A percentile compares a stretch with the other conserved stretches of the same genome.
Evolutionary conservation across 139 green algal genomes (phyloP).

Genomic region (Coelastrella sp.): DNA sequence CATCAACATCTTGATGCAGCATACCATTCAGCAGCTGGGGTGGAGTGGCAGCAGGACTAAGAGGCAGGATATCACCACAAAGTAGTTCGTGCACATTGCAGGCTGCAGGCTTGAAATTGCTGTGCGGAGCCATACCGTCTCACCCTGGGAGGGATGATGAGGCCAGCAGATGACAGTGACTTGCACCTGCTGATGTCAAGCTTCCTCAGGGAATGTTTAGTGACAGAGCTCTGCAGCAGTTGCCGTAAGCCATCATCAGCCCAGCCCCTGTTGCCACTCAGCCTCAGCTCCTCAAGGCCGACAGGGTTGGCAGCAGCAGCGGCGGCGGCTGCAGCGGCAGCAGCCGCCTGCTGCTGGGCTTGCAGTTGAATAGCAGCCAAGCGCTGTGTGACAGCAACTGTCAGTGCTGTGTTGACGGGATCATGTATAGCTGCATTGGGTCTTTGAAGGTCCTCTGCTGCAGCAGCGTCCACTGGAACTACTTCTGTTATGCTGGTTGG

Average conservation of each 20-base stretch:
- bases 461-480: conserved; percentile 22
- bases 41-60: not conserved
- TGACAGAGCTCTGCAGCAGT: conserved; percentile 28
- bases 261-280: not conserved
- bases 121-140: too few species aligned
- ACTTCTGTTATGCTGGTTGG: not conserved
- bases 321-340: not conserved
- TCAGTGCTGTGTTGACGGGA: conserved; percentile 1
- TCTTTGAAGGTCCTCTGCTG: not conserved
- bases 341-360: not conserved
- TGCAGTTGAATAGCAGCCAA: conserved; percentile 21
- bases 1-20: too few species aligned
- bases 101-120: too few species aligned
- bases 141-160: conserved; percentile 23
- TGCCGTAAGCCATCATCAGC: conserved; percentile 15
- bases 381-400: not conserved
- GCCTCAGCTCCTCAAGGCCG: not conserved
- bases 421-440: not conserved
- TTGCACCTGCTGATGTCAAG: conserved; percentile 38
- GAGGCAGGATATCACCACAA: too few species aligned
- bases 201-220: conserved; percentile 21
- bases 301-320: conserved; percentile 3
- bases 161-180: not conserved
- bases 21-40: not conserved
- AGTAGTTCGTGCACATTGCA: too few species aligned